A percentile compares a stretch with the other conserved stretches of the same genome.
Conservation (phyloP, 2,329 filamentous ascomycete genomes). For the Ceratocystis albifundus region DNA sequence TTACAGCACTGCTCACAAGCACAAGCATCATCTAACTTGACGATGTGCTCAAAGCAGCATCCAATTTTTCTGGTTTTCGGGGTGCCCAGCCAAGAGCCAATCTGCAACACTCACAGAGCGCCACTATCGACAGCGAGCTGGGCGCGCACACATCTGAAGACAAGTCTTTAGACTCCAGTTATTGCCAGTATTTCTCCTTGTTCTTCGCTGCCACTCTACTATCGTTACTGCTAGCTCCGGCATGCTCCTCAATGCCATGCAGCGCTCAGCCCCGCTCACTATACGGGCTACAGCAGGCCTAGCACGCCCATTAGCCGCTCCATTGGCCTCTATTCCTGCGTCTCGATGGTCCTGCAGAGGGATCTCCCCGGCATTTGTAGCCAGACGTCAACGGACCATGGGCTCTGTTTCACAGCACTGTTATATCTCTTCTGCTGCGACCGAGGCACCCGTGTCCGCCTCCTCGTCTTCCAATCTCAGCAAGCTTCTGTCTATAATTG, state of each 20-base stretch:
- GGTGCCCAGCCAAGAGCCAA: not conserved
- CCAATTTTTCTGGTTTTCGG: not conserved
- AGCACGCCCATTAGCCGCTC: not conserved
- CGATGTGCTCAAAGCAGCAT: slow-evolving; percentile 2
- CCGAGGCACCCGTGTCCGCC: not conserved
- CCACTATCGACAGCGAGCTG: not conserved
- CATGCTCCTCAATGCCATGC: not conserved
- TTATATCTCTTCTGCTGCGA: not conserved
- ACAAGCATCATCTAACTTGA: not conserved
- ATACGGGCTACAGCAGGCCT: not conserved
- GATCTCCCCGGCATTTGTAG: not conserved
- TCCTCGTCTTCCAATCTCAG: slow-evolving; percentile 31
- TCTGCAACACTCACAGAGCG: not conserved
- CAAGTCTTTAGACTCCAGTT: not conserved
- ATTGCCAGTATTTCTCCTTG: not conserved
- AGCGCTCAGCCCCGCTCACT: slow-evolving; percentile 11
- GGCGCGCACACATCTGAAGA: too few species aligned
- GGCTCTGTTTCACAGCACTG: not conserved
- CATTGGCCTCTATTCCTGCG: not conserved
- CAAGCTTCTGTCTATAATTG: slow-evolving; percentile 34
- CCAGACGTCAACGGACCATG: not conserved
- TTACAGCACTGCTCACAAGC: not conserved
- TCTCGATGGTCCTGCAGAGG: not conserved
- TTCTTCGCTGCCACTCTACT: not conserved
- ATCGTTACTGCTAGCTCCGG: not conserved